Evolutionary conservation across 306 rosid genomes (phyloP), one percentile per base, ranked within the genome.

Genomic region (Aeschynomene evenia): DNA sequence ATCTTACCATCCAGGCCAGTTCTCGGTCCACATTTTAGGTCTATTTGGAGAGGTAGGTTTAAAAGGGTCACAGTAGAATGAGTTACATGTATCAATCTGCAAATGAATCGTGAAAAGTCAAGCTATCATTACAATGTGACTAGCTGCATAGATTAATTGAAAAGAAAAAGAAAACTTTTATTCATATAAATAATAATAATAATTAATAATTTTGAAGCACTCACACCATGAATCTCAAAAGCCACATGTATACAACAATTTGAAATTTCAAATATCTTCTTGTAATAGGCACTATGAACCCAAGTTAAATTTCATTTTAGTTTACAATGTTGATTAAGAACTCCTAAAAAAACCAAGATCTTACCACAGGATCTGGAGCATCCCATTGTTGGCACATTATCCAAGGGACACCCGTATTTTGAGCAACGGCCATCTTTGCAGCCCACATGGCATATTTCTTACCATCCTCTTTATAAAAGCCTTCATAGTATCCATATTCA

Each of bases 1-100:
- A 59, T 63, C 79, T 66, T 88, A 93, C 98, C 98, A 93, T 79
- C 98, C 98, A 42, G 98, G 96, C 96, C 96, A 93, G 74, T 93
- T 93, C 73, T 93, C 98, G 22, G 98, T 93, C 98, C 98, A 93
- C 42, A 93, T 83, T 85, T 86, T 93, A 37, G 98, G 98, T 68
- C 89, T 90, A 65, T 85, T 77, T 46, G 96, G 96, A 72, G 84
- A 93, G 29, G 84, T 90, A 52, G 98, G 96, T 11, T 73, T 88
- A 78, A 93, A 93, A 29, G 85, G 83, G 75, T 93, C 98, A 60
- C 98, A 93, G 80, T 89, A 93, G 82, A 93, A 93, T 53, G 91
- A 80, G 63, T 93, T 93, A 66, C 98, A 93, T 59, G 98, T 93
- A 83, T 88, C 88, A 22, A 93, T 90, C 98, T 93, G 90, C 74